Conservation (phyloP, 2,329 filamentous ascomycete species). For the Eutypa lata region DNA sequence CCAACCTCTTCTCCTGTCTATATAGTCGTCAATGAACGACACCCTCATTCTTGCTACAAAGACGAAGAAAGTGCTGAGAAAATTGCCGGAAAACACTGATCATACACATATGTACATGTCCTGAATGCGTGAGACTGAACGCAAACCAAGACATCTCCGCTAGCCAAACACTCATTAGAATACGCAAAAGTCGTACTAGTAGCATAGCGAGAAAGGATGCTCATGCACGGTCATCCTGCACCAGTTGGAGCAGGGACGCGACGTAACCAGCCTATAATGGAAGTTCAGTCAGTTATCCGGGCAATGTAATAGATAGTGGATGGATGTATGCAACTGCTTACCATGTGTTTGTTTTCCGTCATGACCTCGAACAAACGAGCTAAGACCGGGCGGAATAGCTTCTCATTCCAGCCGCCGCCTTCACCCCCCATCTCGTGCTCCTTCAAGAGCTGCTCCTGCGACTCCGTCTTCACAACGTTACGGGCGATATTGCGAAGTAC, state of each 20-base stretch:
- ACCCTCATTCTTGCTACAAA: too few species aligned
- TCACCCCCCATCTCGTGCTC: constrained; percentile 43
- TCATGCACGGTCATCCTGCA: constrained; percentile 16
- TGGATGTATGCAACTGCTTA: constrained; percentile 28
- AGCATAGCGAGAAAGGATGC: not conserved
- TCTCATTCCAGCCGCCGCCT: constrained; percentile 62
- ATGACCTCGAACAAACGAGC: constrained; percentile 66
- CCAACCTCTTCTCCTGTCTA: too few species aligned
- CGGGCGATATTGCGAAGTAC: constrained; percentile 76
- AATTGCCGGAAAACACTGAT: too few species aligned
- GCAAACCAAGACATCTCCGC: too few species aligned
- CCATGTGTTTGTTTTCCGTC: constrained; percentile 64
- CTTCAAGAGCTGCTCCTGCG: constrained; percentile 53
- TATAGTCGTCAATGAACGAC: too few species aligned
- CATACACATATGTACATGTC: too few species aligned
- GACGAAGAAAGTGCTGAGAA: too few species aligned
- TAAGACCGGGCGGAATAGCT: constrained; percentile 63
- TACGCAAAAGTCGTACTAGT: too few species aligned
- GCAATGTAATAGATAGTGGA: not conserved
- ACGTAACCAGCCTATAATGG: constrained; percentile 16
- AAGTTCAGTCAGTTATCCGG: constrained; percentile 1
- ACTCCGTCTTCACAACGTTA: constrained; percentile 60
- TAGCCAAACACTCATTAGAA: too few species aligned
- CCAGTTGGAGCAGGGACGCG: constrained; percentile 19
- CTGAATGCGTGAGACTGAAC: too few species aligned